Evolutionary conservation across 2,329 filamentous ascomycete species (phyloP), one percentile per base, ranked within the genome.

Genomic region (Pseudomassariella vexata): DNA sequence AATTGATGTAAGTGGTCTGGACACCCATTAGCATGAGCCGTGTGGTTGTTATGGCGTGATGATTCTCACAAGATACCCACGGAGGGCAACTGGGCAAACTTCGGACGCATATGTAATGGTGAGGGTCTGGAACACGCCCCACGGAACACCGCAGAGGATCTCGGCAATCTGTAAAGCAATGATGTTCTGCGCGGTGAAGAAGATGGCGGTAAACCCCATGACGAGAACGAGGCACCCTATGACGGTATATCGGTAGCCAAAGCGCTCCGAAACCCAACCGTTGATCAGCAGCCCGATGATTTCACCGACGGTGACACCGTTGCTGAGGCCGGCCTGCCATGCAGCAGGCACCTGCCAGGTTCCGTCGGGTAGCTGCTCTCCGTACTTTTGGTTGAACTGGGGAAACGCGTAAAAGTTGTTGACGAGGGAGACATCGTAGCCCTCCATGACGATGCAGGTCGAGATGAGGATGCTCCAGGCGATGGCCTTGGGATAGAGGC

Each of bases 401-500:
- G 66, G 62, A 34, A 75, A 73, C 23, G 70, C 72, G 40, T 72
- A 89, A 52, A 92, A 87, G 59, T 89, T 89, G 64, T 82, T 86
- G 48, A 92, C 76, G 32, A 94, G 65, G 48, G 76, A 80, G 37
- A 92, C 69, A 52, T 94, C 86, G 62, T 89, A 94, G 20, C 85
- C 87, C 58, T 94, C 87, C 88, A 95, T 95, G 48, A 76, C 78
- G 50, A 94, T 92, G 54, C 84, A 89, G 0, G 85, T 90, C n/a
- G 83, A 90, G 57, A 95, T 89, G 37, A 94, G 65, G 30, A 94
- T 50, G 47, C 80, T 86, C 85, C 86, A 95, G 15, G 65, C 72
- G 35, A 94, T 80, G 15, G 88, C 88, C 64, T 94, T 90, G 37
- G 86, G 87, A 53, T 95, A 95, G 17, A 92, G 69, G 51, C 69